Conservation (phyloP, 352 stramenopile species). For the Phytophthora agathidicida region DNA sequence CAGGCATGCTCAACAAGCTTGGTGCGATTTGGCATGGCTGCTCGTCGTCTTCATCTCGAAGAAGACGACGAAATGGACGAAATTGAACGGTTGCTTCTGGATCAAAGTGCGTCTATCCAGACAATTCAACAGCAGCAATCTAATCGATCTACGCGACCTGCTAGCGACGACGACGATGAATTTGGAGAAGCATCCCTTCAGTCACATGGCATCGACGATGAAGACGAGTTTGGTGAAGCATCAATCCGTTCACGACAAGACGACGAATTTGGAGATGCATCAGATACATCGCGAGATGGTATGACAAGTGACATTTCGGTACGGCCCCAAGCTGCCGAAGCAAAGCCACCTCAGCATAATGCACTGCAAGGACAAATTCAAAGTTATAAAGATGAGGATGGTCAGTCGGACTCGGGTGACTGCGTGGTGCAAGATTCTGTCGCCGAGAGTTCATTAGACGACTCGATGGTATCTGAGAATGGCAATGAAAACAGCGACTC, state of each 20-base stretch:
- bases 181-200: constrained; percentile 5
- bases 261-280: too few relatives aligned
- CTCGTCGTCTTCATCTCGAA: constrained; percentile 11
- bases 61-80: constrained; percentile 34
- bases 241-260: too few relatives aligned
- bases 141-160: background rate
- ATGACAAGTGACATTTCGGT: too few relatives aligned
- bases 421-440: too few relatives aligned
- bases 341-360: background rate
- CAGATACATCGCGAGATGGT: too few relatives aligned
- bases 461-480: constrained; percentile 15
- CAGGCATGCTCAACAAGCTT: background rate
- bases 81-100: constrained; percentile 17
- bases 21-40: constrained; percentile 6
- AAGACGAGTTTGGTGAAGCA: background rate
- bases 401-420: too few relatives aligned
- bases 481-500: constrained; percentile 1
- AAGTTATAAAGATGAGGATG: constrained; percentile 10
- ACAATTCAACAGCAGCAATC: background rate
- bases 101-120: constrained; percentile 11
- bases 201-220: background rate
- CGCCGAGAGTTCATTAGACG: constrained; percentile 10
- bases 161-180: constrained; percentile 13
- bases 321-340: constrained; percentile 15
- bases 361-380: background rate